A percentile compares a stretch with the other conserved stretches of the same genome.
Conservation (phyloP, 192 early-diverging fungal species). For the Rhizoclosmatium sp. region DNA sequence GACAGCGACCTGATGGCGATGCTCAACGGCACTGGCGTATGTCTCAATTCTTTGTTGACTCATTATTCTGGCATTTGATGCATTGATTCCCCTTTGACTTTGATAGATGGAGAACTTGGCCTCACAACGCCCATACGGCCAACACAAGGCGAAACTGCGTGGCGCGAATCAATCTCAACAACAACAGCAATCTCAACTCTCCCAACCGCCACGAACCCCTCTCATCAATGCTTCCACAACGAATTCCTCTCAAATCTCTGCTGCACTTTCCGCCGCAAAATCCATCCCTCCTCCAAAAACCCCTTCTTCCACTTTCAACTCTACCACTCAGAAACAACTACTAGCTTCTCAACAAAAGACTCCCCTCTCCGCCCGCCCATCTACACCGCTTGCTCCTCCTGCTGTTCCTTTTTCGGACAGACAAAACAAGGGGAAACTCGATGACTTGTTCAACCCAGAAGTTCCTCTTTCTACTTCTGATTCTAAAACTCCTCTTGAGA, state of each 20-base stretch:
- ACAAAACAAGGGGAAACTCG: constrained; percentile 50
- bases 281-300: too few species aligned
- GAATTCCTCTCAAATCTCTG: not conserved
- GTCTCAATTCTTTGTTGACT: too few species aligned
- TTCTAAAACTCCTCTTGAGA: constrained; percentile 22
- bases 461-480: constrained; percentile 40
- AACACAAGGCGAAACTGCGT: not conserved
- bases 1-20: not conserved
- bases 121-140: not conserved
- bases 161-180: not conserved
- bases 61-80: not conserved
- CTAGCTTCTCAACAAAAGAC: not conserved
- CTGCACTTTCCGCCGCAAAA: not conserved
- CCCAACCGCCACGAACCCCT: not conserved
- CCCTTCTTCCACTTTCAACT: too few species aligned
- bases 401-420: constrained; percentile 14
- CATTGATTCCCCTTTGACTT: not conserved
- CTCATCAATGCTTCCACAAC: not conserved
- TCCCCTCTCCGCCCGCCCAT: too few species aligned
- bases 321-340: not conserved
- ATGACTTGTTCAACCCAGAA: constrained; percentile 66
- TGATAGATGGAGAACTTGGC: not conserved
- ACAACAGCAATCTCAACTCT: not conserved
- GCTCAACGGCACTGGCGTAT: not conserved
- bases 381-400: not conserved